phyloP scores from a whole-genome alignment of 306 rosid species.

The Quercus glauca region DNA sequence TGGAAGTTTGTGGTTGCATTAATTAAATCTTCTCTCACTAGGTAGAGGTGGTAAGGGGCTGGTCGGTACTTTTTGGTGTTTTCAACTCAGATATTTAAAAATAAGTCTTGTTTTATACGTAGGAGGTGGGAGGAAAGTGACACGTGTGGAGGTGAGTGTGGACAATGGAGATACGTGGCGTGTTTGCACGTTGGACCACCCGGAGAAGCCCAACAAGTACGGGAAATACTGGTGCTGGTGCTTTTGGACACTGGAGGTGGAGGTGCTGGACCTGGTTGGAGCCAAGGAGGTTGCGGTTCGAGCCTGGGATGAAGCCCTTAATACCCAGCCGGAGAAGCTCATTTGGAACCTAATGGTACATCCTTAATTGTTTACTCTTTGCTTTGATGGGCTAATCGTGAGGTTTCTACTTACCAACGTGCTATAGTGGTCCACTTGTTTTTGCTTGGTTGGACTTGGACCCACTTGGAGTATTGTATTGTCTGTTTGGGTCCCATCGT shows the following conservation, averaged over 20 bases:
- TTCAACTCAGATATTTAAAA: background rate
- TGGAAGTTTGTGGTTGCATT: background rate
- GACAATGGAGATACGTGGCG: conserved; percentile 85
- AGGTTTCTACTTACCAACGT: background rate
- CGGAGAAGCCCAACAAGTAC: conserved; percentile 63
- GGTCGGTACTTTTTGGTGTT: background rate
- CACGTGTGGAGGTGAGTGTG: conserved; percentile 82
- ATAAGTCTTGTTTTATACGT: background rate
- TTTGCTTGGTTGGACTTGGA: background rate
- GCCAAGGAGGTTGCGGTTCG: conserved; percentile 77
- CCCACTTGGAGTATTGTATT: no score
- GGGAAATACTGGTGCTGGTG: conserved; percentile 97
- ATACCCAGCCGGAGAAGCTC: conserved; percentile 87
- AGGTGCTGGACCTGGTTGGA: conserved; percentile 53
- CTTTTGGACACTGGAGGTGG: conserved; percentile 82
- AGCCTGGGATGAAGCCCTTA: conserved; percentile 83
- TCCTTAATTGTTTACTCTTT: background rate
- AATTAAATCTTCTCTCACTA: background rate
- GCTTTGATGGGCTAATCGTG: background rate
- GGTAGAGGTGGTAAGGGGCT: no score
- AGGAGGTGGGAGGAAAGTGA: conserved; percentile 92
- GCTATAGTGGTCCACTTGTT: background rate
- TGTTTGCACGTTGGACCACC: conserved; percentile 54
- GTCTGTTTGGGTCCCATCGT: background rate
- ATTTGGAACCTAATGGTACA: conserved; percentile 83